Percentiles rank a stretch among this genome's conserved stretches.
phyloP scores from a whole-genome alignment of 345 rosid species.

The Salix suchowensis region DNA sequence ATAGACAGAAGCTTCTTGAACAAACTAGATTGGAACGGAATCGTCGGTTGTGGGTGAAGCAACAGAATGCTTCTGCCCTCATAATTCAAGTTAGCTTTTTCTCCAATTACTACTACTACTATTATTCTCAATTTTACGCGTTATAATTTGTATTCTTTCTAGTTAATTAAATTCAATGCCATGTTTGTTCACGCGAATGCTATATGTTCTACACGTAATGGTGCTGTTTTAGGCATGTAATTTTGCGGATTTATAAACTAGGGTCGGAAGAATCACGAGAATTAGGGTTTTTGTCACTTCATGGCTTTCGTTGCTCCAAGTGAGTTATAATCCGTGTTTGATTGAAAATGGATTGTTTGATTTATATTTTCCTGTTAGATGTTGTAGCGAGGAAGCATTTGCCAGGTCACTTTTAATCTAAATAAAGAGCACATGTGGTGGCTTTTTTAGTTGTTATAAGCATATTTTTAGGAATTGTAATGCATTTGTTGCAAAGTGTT shows the following conservation, averaged over 20 bases:
- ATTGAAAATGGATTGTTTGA: neutral
- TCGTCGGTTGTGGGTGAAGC: slow-evolving; percentile 65
- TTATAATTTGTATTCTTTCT: neutral
- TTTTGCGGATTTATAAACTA: neutral
- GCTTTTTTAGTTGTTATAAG: neutral
- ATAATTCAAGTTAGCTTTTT: slow-evolving; percentile 61
- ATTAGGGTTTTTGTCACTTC: neutral
- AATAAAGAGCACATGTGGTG: neutral
- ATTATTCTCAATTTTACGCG: neutral
- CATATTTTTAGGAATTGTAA: neutral
- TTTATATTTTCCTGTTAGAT: neutral
- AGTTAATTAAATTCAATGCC: neutral
- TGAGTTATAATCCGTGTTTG: neutral
- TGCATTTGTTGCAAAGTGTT: slow-evolving; percentile 23
- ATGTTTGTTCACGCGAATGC: neutral
- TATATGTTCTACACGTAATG: neutral
- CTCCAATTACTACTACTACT: neutral
- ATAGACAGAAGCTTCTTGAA: slow-evolving; percentile 89
- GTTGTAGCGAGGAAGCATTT: neutral
- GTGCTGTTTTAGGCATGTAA: neutral
- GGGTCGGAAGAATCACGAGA: neutral
- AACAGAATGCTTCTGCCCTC: slow-evolving; percentile 73
- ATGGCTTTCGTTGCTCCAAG: neutral
- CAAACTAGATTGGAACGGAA: slow-evolving; percentile 90
- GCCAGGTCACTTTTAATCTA: neutral